phyloP scores from a whole-genome alignment of 768 basidiomycete species.

The Trichaptum fuscoviolaceum region DNA sequence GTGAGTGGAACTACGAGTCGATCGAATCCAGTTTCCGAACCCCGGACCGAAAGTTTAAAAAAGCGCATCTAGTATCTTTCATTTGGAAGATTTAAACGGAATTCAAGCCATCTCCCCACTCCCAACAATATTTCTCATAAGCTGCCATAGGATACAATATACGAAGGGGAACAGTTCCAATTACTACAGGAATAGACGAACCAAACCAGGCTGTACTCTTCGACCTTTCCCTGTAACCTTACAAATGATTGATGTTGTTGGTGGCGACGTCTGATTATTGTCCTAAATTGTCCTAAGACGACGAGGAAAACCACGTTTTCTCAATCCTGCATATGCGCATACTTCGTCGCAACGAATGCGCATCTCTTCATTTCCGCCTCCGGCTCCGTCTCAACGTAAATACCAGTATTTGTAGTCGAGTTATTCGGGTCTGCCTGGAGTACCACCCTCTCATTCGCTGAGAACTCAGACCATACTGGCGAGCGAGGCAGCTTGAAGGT shows the following conservation, averaged over 20 bases:
- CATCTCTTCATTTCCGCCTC: conserved; percentile 33
- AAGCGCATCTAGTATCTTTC: too few species aligned
- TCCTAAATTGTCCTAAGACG: neutral
- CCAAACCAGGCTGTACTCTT: neutral
- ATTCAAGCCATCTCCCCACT: too few species aligned
- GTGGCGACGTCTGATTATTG: too few species aligned
- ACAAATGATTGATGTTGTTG: too few species aligned
- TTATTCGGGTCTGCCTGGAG: conserved; percentile 33
- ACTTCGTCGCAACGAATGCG: conserved; percentile 31
- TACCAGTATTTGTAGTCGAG: conserved; percentile 31
- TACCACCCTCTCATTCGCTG: conserved; percentile 33
- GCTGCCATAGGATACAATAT: too few species aligned
- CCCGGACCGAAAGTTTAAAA: too few species aligned
- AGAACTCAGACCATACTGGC: conserved; percentile 44
- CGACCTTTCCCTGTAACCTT: too few species aligned
- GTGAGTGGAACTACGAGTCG: too few species aligned
- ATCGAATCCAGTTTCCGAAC: too few species aligned
- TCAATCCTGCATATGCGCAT: conserved; percentile 31
- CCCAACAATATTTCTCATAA: too few species aligned
- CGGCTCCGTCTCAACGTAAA: conserved; percentile 35
- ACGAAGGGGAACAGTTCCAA: too few species aligned
- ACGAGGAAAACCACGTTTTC: neutral
- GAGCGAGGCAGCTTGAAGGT: conserved; percentile 46
- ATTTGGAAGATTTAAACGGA: too few species aligned
- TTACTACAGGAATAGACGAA: neutral